phyloP scores from a whole-genome alignment of 2,329 filamentous ascomycete genomes.

The Trichoderma sp. region DNA sequence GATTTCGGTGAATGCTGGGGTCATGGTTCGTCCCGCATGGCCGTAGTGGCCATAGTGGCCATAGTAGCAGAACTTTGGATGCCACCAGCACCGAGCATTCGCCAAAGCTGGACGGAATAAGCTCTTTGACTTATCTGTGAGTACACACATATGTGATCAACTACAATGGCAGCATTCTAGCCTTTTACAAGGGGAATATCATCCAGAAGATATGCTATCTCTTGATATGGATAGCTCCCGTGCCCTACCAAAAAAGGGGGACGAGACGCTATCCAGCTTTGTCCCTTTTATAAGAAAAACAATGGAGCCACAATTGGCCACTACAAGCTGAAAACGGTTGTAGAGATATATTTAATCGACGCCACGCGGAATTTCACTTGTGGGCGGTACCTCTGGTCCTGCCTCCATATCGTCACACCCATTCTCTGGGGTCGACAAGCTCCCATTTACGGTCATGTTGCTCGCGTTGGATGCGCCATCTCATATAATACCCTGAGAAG shows the following conservation, averaged over 20 bases:
- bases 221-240: background rate
- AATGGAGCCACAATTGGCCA: background rate
- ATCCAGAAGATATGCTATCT: background rate
- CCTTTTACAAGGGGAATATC: background rate
- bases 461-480: background rate
- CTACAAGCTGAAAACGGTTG: background rate
- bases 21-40: slow-evolving; percentile 32
- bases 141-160: background rate
- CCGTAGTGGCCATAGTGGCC: slow-evolving; percentile 13
- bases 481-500: background rate
- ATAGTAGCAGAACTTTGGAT: background rate
- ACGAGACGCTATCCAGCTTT: background rate
- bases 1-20: slow-evolving; percentile 41
- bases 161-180: background rate
- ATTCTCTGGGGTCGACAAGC: background rate
- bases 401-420: background rate
- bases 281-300: background rate
- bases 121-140: background rate
- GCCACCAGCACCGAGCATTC: background rate
- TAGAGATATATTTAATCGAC: slow-evolving; percentile 5
- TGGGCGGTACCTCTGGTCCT: background rate
- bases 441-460: slow-evolving; percentile 15
- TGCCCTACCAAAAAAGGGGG: background rate
- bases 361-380: background rate
- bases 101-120: slow-evolving; percentile 3